Evolutionary conservation across 1,284 basidiomycete genomes (phyloP).

Genomic region (Ganoderma multipileum): DNA sequence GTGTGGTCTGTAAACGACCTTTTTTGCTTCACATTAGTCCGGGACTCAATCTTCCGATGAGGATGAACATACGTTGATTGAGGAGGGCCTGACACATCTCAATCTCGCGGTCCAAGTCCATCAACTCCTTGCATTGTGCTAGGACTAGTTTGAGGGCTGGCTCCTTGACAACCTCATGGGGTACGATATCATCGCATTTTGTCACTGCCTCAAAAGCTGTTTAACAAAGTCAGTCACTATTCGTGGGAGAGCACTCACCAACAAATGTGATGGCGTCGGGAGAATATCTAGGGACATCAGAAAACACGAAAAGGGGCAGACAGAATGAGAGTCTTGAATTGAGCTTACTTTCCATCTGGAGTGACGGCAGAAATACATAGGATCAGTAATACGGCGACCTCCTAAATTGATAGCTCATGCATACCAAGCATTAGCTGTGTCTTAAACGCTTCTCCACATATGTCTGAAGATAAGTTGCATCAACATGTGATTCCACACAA

Average conservation of each 20-base stretch:
- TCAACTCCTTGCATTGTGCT: not conserved
- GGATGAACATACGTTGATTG: too few species aligned
- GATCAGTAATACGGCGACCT: not conserved
- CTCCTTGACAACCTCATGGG: not conserved
- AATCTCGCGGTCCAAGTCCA: not conserved
- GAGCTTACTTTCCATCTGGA: constrained; percentile 6
- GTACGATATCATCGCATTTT: constrained; percentile 3
- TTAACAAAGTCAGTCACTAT: not conserved
- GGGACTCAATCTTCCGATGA: too few species aligned
- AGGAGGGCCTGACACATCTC: not conserved
- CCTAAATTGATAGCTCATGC: not conserved
- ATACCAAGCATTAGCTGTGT: constrained; percentile 3
- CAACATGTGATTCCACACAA: not conserved
- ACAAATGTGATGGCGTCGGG: constrained; percentile 2
- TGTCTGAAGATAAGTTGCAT: not conserved
- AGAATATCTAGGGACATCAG: not conserved
- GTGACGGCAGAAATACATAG: not conserved
- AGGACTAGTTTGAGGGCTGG: not conserved
- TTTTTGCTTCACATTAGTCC: too few species aligned
- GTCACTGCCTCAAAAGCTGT: not conserved
- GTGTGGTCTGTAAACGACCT: too few species aligned
- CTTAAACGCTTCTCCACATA: not conserved
- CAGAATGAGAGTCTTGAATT: too few species aligned
- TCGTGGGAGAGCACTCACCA: not conserved
- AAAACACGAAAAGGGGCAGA: not conserved